Conservation (phyloP, 495 filamentous ascomycete genomes). For the Aspergillus panamensis region DNA sequence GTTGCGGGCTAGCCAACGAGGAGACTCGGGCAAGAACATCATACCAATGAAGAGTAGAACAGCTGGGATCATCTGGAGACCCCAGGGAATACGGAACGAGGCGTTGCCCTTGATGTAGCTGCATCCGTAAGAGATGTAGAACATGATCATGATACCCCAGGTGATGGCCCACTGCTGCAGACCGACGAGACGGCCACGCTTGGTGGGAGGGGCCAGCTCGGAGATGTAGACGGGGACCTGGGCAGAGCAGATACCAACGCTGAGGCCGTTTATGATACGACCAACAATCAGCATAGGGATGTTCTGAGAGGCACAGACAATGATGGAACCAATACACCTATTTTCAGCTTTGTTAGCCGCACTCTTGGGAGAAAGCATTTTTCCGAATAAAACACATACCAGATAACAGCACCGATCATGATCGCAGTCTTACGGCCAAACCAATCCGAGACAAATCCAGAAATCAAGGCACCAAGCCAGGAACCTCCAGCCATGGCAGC, state of each 20-base stretch:
- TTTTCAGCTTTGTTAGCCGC: neutral
- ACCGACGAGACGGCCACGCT: conserved; percentile 67
- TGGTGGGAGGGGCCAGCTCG: conserved; percentile 65
- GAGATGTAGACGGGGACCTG: conserved; percentile 79
- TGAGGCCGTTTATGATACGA: conserved; percentile 72
- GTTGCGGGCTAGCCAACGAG: conserved; percentile 71
- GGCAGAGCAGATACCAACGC: conserved; percentile 73
- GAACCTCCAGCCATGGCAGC: conserved; percentile 73
- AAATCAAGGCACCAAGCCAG: conserved; percentile 66
- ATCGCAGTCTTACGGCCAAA: conserved; percentile 66
- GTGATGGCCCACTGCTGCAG: conserved; percentile 77
- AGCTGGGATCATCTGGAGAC: conserved; percentile 69
- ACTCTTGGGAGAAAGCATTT: neutral
- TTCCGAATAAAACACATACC: conserved; percentile 43
- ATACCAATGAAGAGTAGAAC: conserved; percentile 60
- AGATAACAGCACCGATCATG: conserved; percentile 59
- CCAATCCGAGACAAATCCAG: conserved; percentile 62
- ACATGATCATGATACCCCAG: conserved; percentile 83
- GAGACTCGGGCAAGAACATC: conserved; percentile 67
- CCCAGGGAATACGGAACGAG: conserved; percentile 73
- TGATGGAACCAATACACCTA: conserved; percentile 60
- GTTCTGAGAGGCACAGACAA: conserved; percentile 69
- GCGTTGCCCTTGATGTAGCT: conserved; percentile 38
- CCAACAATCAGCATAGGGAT: conserved; percentile 71
- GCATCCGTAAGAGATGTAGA: conserved; percentile 40